A percentile compares a stretch with the other conserved stretches of the same genome.
Evolutionary conservation across 176 grass and related monocot species (phyloP).

Genomic region (Coix lacrymajobi): DNA sequence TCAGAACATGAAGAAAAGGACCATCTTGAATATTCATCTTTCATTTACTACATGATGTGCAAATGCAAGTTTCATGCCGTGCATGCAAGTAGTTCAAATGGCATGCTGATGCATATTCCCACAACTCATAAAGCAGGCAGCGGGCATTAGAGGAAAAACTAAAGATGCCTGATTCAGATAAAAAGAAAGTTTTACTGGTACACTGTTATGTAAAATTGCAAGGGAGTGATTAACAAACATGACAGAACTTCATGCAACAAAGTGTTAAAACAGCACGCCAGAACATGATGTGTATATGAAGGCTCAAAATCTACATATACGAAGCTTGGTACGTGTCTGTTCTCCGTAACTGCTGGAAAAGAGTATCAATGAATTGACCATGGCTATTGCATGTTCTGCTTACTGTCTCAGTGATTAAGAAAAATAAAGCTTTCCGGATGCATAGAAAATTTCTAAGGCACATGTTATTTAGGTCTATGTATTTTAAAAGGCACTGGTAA

Average conservation of each 20-base stretch:
- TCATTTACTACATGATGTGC: neutral
- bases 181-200: neutral
- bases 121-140: neutral
- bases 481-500: neutral
- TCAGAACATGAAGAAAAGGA: conserved; percentile 1
- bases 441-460: neutral
- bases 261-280: neutral
- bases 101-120: neutral
- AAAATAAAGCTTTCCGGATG: neutral
- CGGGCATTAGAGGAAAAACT: neutral
- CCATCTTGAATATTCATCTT: neutral
- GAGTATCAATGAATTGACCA: neutral
- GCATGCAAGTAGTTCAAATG: conserved; percentile 2
- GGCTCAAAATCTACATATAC: neutral
- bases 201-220: neutral
- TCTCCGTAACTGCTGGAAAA: neutral
- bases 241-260: neutral
- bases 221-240: neutral
- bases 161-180: neutral
- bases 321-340: neutral
- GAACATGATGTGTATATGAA: neutral
- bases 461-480: neutral
- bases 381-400: neutral
- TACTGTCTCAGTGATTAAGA: neutral
- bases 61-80: neutral